phyloP scores from a whole-genome alignment of 116 monocot species.

The Posidonia oceanica region DNA sequence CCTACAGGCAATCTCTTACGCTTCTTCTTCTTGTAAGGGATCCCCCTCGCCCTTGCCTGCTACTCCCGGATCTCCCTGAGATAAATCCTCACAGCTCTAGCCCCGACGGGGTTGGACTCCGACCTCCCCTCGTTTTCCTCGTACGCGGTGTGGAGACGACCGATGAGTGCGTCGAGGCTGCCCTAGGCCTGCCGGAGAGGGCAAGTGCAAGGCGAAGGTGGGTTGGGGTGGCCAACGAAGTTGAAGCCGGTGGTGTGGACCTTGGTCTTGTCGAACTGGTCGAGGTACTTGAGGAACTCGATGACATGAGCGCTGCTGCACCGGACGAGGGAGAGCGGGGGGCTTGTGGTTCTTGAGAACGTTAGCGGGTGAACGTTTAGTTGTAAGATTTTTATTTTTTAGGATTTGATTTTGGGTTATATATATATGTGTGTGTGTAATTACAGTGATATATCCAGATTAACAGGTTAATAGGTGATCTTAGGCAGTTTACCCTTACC shows the following conservation, averaged over 20 bases:
- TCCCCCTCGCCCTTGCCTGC: constrained; percentile 24
- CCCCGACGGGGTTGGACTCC: constrained; percentile 36
- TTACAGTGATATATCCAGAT: too few species aligned
- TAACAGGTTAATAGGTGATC: too few species aligned
- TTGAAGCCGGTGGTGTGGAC: constrained; percentile 58
- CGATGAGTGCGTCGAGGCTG: constrained; percentile 44
- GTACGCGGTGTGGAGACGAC: constrained; percentile 37
- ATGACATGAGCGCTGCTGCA: constrained; percentile 22
- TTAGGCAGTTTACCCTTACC: too few species aligned
- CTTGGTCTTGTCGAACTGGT: constrained; percentile 30
- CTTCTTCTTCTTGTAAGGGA: constrained; percentile 13
- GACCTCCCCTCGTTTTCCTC: constrained; percentile 37
- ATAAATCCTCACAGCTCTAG: constrained; percentile 18
- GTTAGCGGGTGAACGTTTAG: too few species aligned
- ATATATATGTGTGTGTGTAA: too few species aligned
- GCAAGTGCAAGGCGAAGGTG: constrained; percentile 31
- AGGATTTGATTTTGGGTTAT: too few species aligned
- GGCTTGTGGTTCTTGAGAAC: constrained; percentile 36
- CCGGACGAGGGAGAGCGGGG: constrained; percentile 18
- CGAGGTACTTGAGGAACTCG: constrained; percentile 25
- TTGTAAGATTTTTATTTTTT: too few species aligned
- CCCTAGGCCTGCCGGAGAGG: constrained; percentile 42
- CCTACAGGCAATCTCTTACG: constrained; percentile 2
- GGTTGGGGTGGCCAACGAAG: constrained; percentile 30
- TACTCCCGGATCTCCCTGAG: constrained; percentile 14